Evolutionary conservation across 2,329 filamentous ascomycete species (phyloP), one percentile per base, ranked within the genome.

Genomic region (Ascochyta pisi): DNA sequence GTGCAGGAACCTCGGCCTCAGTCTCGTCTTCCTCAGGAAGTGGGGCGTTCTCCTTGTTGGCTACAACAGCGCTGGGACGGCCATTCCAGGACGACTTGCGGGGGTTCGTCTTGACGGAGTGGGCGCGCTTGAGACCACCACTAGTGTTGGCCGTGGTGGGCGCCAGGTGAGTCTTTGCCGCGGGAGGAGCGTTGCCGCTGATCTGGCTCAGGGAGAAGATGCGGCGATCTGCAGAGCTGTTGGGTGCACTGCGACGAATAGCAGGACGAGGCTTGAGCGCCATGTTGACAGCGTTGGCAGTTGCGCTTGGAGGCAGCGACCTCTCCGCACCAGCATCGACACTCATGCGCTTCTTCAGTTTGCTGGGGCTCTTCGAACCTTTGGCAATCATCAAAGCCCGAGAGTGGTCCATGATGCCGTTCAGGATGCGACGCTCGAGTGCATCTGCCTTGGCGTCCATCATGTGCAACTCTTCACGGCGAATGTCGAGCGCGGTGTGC

Each of bases 361-460:
- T 74, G 31, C 58, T 63, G 29, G 66, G 69, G 63, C 70, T 73
- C 68, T 74, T 78, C 31, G 73, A 69, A 50, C 84, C 69, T 78
- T 91, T 89, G 63, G 86, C 82, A 80, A 95, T 90, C 54, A 98
- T 84, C n/a, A 97, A 83, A 24, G 94, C 88, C 6, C 94, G 89
- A 19, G 94, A 97, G 73, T 98, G 94, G 67, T 98, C 93, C 79
- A 99, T 96, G 60, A 98, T 91, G 24, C 94, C 93, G 63, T 98
- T 94, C 29, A 99, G 80, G 64, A 99, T 96, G 24, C 95, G 88
- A 48, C 93, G 90, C 78, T 99, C 95, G 23, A 99, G 82, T 3
- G 87, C 86, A 73, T 97, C 92, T 3, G 94, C 95, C 60, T 94
- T 90, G 10, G 84, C 81, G 73, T 98, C 94, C 90, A 99, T 97